These are phyloP conservation scores for Zymoseptoria tritici DNA, from an alignment of 2,329 filamentous ascomycete species.

Conservation along the genomic window DNA sequence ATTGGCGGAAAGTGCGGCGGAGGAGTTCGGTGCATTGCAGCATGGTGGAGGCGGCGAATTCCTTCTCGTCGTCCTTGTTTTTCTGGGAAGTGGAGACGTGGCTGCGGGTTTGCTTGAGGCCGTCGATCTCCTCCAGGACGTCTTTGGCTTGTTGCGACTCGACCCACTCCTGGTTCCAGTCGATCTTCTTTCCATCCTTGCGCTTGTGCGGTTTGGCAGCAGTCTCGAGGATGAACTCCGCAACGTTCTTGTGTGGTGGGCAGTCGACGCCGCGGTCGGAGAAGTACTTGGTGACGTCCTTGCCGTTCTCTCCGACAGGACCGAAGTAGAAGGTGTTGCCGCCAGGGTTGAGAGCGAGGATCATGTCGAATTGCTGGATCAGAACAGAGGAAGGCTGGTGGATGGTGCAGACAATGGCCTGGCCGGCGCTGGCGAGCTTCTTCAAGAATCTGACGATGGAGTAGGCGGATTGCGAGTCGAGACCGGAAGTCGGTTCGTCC, in stretches of 20 bases:
- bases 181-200: constrained; percentile 48
- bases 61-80: constrained; percentile 34
- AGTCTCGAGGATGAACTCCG: constrained; percentile 60
- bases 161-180: constrained; percentile 72
- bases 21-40: constrained; percentile 60
- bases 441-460: constrained; percentile 62
- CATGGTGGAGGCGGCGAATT: constrained; percentile 57
- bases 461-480: constrained; percentile 62
- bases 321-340: constrained; percentile 70
- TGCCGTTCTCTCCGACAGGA: constrained; percentile 59
- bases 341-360: constrained; percentile 60
- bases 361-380: constrained; percentile 67
- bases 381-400: constrained; percentile 64
- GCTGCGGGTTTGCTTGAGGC: constrained; percentile 52
- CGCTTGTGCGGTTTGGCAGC: constrained; percentile 51
- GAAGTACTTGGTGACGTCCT: constrained; percentile 61
- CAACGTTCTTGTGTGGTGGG: constrained; percentile 58
- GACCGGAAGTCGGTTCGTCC: constrained; percentile 64
- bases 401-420: constrained; percentile 67
- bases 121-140: constrained; percentile 58
- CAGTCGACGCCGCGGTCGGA: constrained; percentile 57
- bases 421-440: constrained; percentile 58
- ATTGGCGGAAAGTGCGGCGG: constrained; percentile 61
- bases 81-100: constrained; percentile 30
- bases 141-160: constrained; percentile 54